Evolutionary conservation across 2,329 filamentous ascomycete genomes (phyloP).

Genomic region (Xylariaceae sp.): DNA sequence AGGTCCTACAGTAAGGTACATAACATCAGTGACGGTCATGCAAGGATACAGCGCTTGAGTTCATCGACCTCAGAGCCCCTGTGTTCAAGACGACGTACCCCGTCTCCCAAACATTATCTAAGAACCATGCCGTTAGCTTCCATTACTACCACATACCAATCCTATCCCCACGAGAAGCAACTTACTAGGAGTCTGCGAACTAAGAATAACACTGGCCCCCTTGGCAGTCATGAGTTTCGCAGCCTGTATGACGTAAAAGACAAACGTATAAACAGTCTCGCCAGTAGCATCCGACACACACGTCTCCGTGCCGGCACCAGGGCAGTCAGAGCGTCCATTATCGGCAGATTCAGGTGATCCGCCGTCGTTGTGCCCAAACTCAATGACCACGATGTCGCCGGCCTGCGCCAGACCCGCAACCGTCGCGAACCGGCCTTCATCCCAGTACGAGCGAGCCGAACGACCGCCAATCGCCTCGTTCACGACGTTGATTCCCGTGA

Average conservation of each 20-base stretch:
- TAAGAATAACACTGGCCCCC: conserved; percentile 58
- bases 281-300: conserved; percentile 38
- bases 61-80: too few species aligned
- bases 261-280: conserved; percentile 30
- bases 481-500: conserved; percentile 39
- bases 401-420: conserved; percentile 46
- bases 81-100: conserved; percentile 45
- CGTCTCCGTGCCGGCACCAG: conserved; percentile 47
- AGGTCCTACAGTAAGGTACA: too few species aligned
- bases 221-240: conserved; percentile 39
- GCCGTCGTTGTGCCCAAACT: conserved; percentile 70
- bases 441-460: conserved; percentile 58
- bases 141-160: too few species aligned
- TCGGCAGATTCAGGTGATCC: conserved; percentile 49
- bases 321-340: conserved; percentile 59
- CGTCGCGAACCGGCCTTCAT: conserved; percentile 56
- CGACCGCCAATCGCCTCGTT: conserved; percentile 62
- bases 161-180: too few species aligned
- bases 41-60: too few species aligned
- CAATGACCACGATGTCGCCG: conserved; percentile 63
- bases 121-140: too few species aligned
- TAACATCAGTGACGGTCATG: too few species aligned
- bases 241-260: conserved; percentile 26
- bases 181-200: conserved; percentile 47
- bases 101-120: conserved; percentile 57